Evolutionary conservation across 345 rosid species (phyloP).

Genomic region (Aurinia saxatilis): DNA sequence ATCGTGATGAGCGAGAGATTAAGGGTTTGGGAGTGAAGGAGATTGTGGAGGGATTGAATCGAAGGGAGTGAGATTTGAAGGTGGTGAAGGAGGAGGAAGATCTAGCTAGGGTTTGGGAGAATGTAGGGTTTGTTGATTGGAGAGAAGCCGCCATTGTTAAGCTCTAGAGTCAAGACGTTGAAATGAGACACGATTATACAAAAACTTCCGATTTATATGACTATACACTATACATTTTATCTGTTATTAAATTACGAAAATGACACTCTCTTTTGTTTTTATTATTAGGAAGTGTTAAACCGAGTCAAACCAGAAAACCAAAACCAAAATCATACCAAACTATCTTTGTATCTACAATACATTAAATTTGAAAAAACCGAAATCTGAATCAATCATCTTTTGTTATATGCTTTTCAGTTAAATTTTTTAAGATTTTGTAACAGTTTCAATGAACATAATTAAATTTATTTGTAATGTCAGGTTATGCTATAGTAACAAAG

Average conservation of each 20-base stretch:
- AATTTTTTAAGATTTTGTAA: too few species aligned
- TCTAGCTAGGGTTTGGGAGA: conserved; percentile 18
- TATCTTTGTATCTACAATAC: too few species aligned
- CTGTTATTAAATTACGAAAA: conserved; percentile 8
- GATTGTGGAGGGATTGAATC: background rate
- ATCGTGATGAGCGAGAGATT: background rate
- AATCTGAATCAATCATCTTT: too few species aligned
- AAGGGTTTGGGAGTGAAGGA: background rate
- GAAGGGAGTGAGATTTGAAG: background rate
- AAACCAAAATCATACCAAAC: too few species aligned
- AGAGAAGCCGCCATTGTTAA: conserved; percentile 34
- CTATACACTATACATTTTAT: too few species aligned
- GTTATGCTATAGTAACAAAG: too few species aligned
- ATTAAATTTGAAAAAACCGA: too few species aligned
- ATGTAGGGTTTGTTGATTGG: conserved; percentile 20
- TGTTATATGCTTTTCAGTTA: too few species aligned
- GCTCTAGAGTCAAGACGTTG: background rate
- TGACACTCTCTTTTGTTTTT: background rate
- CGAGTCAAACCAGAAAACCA: too few species aligned
- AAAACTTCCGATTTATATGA: background rate
- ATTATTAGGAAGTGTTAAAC: too few species aligned
- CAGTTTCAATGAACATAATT: too few species aligned
- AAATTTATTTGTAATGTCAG: too few species aligned
- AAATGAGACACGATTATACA: background rate
- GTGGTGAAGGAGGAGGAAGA: background rate